These are phyloP conservation scores for Immersiella caudata DNA, from an alignment of 495 filamentous ascomycete species.

Conservation along the genomic window DNA sequence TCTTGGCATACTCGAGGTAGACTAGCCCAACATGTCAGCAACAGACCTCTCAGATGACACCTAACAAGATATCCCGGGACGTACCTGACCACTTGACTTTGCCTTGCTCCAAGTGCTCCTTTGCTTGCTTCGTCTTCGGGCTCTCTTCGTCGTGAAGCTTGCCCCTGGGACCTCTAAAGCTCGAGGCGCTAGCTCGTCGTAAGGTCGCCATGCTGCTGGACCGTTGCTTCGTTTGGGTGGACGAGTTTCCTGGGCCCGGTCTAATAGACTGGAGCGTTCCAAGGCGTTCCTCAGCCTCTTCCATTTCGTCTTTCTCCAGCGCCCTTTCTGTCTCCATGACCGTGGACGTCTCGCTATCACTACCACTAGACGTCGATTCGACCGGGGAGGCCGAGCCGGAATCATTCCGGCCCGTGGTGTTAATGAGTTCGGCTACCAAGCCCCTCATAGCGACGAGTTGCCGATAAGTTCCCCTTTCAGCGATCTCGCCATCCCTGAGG, in stretches of 20 bases:
- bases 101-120: slow-evolving; percentile 87
- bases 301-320: slow-evolving; percentile 61
- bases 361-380: slow-evolving; percentile 41
- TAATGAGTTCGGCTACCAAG: slow-evolving; percentile 82
- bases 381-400: slow-evolving; percentile 35
- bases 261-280: slow-evolving; percentile 73
- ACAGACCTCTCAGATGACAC: background rate
- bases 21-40: slow-evolving; percentile 49
- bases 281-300: slow-evolving; percentile 71
- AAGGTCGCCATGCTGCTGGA: slow-evolving; percentile 74
- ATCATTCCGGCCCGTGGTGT: slow-evolving; percentile 64
- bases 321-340: slow-evolving; percentile 56
- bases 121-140: slow-evolving; percentile 76
- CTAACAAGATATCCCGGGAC: slow-evolving; percentile 4
- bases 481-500: slow-evolving; percentile 77
- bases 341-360: slow-evolving; percentile 61
- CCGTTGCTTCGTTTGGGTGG: slow-evolving; percentile 50
- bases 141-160: slow-evolving; percentile 84
- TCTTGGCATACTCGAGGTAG: slow-evolving; percentile 87
- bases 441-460: slow-evolving; percentile 94
- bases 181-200: slow-evolving; percentile 87
- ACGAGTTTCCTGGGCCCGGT: slow-evolving; percentile 45
- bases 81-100: slow-evolving; percentile 89
- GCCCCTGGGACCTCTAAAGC: slow-evolving; percentile 81
- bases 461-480: slow-evolving; percentile 86